Base-by-base conservation (phyloP, 257 asterid species). In the Solanum microdontum region DNA sequence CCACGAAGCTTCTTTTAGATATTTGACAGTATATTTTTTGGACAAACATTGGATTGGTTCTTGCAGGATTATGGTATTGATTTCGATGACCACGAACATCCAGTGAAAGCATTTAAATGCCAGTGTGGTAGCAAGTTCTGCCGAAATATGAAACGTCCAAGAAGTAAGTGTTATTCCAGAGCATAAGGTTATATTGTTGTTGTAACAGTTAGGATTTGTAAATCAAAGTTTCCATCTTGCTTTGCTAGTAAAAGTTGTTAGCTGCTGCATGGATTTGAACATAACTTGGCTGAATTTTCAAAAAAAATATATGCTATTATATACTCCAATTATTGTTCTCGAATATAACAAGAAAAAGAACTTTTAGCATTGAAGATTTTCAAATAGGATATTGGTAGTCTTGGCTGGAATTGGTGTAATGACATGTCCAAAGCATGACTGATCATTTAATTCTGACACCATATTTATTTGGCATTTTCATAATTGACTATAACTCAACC, bases 11-110 rank as follows among this genome's bases (percentile, higher is more conserved):
- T 28, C 70, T 82, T 82, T 48, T 82, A 8, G 43, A 48, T 28
- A 82, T 30, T 82, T 82, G 85, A 82, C 45, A 26, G 85, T 30
- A 82, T 28, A 82, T 30, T 48, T 48, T 48, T 32, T 39, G 84
- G 34, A n/a, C 84, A 39, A 76, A 76, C 84, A 39, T 45, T 48
- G 40, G 26, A 28, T 82, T 48, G 68, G 66, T 86, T 86, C 83
- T 92, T 90, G 89, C 97, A 96, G 98, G 99, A 96, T 89, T 96
- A 96, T 88, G 98, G 99, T 82, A 94, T 96, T 85, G 99, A 96
- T 87, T 95, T 96, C 92, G 98, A 95, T 62, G 99, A 96, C 90
- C 90, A 89, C 24, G 98, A 93, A 72, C 95, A 94, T 89, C 99
- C 98, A 34, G 91, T 94, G 33, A 94, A 95, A 93, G 96, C 98